These are phyloP conservation scores for Botrytis byssoidea DNA, from an alignment of 2,329 filamentous ascomycete species.

Conservation along the genomic window DNA sequence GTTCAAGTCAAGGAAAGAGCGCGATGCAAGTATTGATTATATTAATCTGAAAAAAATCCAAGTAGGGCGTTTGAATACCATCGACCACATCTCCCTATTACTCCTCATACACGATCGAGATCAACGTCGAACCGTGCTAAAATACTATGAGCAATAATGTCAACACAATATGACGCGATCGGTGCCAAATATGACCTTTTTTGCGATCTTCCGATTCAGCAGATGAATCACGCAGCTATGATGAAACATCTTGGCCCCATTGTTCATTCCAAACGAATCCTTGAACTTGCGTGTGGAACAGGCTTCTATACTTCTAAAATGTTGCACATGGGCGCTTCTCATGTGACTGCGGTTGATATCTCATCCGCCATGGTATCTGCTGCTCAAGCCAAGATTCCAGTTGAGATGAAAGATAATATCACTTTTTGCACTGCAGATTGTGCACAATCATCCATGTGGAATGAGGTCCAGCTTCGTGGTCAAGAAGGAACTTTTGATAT, in stretches of 20 bases:
- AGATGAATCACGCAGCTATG: constrained; percentile 6
- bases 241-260: not conserved
- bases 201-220: not conserved
- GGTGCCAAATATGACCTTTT: not conserved
- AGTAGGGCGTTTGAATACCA: not conserved
- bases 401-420: not conserved
- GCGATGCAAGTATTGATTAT: not conserved
- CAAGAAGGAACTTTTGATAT: constrained; percentile 8
- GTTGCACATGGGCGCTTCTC: not conserved
- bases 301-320: constrained; percentile 1
- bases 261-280: not conserved
- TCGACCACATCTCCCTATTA: not conserved
- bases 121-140: not conserved
- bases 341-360: constrained; percentile 9
- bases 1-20: not conserved
- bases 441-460: constrained; percentile 5
- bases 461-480: not conserved
- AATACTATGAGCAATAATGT: not conserved
- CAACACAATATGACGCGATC: constrained; percentile 13
- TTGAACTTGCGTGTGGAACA: constrained; percentile 13
- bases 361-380: not conserved
- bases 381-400: not conserved
- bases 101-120: not conserved
- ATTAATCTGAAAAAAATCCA: not conserved
- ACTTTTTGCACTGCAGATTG: not conserved